Conservation (phyloP, 768 basidiomycete species). For the Pholiota molesta region DNA sequence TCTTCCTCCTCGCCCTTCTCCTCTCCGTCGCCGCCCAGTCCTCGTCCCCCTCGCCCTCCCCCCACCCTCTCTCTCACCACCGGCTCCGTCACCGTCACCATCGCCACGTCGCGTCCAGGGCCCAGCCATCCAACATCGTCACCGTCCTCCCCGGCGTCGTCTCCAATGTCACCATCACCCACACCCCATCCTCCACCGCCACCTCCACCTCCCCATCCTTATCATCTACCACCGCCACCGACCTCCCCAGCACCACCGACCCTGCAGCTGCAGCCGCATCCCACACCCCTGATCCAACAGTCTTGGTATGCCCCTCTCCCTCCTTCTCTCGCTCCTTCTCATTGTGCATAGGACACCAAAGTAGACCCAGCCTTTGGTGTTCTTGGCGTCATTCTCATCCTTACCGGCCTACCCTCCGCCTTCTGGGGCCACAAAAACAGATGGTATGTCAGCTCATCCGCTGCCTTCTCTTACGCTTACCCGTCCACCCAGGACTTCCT, state of each 20-base stretch:
- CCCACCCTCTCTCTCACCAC: constrained; percentile 58
- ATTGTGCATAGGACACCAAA: constrained; percentile 55
- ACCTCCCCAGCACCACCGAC: too few species aligned
- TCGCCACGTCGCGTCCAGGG: constrained; percentile 55
- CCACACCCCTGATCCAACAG: constrained; percentile 43
- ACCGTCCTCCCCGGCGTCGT: constrained; percentile 56
- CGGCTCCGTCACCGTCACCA: constrained; percentile 43
- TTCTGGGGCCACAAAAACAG: constrained; percentile 96
- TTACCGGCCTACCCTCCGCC: constrained; percentile 88
- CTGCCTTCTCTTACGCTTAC: constrained; percentile 17
- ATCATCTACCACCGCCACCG: constrained; percentile 25
- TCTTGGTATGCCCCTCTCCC: constrained; percentile 36
- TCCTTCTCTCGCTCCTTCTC: constrained; percentile 26
- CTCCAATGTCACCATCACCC: constrained; percentile 63
- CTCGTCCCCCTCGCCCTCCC: constrained; percentile 20
- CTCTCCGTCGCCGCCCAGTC: constrained; percentile 22
- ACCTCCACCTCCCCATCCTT: constrained; percentile 37
- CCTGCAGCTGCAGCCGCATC: constrained; percentile 49
- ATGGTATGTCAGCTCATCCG: constrained; percentile 58
- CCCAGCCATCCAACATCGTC: constrained; percentile 49
- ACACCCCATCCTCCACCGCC: constrained; percentile 47
- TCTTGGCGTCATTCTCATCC: constrained; percentile 83
- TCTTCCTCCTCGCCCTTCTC: constrained; percentile 23
- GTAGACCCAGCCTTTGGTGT: constrained; percentile 91
- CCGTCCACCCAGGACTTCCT: constrained; percentile 69